These are phyloP conservation scores for Chamaenerion angustifolium DNA, from an alignment of 345 rosid genomes.

Conservation along the genomic window DNA sequence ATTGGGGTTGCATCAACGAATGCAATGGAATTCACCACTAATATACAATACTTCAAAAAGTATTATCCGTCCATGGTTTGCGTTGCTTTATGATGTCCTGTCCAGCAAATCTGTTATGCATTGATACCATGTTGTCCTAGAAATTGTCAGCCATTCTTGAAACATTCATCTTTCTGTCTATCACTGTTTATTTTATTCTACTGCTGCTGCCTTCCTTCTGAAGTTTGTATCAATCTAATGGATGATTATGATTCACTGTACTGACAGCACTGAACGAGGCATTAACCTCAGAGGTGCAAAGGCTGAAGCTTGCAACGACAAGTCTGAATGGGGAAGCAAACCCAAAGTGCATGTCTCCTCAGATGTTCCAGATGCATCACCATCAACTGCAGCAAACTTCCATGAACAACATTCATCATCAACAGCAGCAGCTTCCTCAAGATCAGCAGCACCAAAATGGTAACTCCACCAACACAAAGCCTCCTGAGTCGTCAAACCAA, in stretches of 20 bases:
- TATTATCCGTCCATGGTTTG: too few relatives aligned
- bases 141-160: too few relatives aligned
- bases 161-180: background rate
- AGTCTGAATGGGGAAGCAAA: slow-evolving; percentile 31
- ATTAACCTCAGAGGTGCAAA: slow-evolving; percentile 42
- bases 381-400: slow-evolving; percentile 30
- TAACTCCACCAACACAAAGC: slow-evolving; percentile 20
- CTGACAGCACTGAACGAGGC: slow-evolving; percentile 49
- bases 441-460: slow-evolving; percentile 32
- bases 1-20: too few relatives aligned
- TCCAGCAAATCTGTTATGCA: too few relatives aligned
- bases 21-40: too few relatives aligned
- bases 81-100: too few relatives aligned
- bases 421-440: slow-evolving; percentile 24
- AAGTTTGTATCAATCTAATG: too few relatives aligned
- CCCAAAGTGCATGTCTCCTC: slow-evolving; percentile 29
- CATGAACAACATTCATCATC: slow-evolving; percentile 27
- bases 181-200: background rate
- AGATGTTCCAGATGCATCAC: slow-evolving; percentile 24
- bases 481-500: slow-evolving; percentile 24
- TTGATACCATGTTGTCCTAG: too few relatives aligned
- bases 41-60: too few relatives aligned
- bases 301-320: slow-evolving; percentile 38
- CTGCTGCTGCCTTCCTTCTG: background rate
- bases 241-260: background rate